Percentiles rank a stretch among this genome's conserved stretches.
These are phyloP conservation scores for Ocimum tenuiflorum DNA, from an alignment of 257 asterid genomes.

Conservation along the genomic window DNA sequence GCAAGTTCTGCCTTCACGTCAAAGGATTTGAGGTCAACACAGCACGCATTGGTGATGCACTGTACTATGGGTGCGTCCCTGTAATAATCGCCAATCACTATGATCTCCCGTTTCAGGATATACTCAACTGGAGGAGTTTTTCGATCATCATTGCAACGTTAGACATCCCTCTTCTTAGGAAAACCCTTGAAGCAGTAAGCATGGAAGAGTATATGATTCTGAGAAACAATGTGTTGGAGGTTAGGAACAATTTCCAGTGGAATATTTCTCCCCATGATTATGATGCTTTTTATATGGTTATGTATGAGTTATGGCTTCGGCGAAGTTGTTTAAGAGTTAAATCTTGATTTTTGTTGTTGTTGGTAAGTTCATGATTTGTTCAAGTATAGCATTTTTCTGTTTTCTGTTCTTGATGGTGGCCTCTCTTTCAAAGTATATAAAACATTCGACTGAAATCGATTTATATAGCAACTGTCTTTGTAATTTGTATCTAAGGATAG, in stretches of 20 bases:
- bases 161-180: conserved; percentile 71
- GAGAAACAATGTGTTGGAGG: conserved; percentile 48
- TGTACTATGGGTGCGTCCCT: conserved; percentile 78
- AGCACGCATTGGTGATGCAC: conserved; percentile 79
- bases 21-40: conserved; percentile 93
- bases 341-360: conserved; percentile 3
- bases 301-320: conserved; percentile 82
- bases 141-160: conserved; percentile 63
- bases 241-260: conserved; percentile 77
- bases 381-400: no score
- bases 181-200: conserved; percentile 40
- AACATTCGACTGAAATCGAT: no score
- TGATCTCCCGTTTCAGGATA: conserved; percentile 82
- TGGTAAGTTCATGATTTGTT: background rate
- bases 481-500: no score
- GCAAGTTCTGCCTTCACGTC: conserved; percentile 87
- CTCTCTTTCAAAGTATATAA: no score
- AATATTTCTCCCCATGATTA: conserved; percentile 54
- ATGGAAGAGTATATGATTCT: conserved; percentile 36
- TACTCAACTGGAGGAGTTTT: conserved; percentile 65
- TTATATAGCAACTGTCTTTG: no score
- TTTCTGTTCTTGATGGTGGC: no score
- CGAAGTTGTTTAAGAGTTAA: conserved; percentile 39
- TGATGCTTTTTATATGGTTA: conserved; percentile 79
- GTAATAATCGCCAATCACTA: conserved; percentile 81